Base-by-base conservation (phyloP, 345 rosid genomes). In the Camelina neglecta region DNA sequence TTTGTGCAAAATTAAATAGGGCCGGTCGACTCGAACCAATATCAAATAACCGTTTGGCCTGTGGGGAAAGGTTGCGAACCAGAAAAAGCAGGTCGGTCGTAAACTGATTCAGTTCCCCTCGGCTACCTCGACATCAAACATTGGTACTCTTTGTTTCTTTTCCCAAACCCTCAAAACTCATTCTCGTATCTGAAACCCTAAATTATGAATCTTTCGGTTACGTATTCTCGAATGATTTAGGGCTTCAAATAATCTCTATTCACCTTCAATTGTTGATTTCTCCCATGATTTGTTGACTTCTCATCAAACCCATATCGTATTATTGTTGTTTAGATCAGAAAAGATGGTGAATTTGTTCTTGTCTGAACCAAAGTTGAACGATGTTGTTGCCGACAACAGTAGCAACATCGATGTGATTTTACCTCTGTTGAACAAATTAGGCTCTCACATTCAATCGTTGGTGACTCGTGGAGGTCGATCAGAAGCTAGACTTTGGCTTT, bases 401-500 rank as follows among this genome's bases (percentile, higher is more conserved):
- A 84, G 77, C 39, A 72, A 72, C 44, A 44, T 72, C 57, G 67
- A 83, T 78, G 60, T 23, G 57, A 72, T 84, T 67, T 65, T 85
- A 8, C 77, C 84, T 42, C 88, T 80, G 71, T 79, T 92, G 70
- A 80, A 82, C 51, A 64, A 81, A 56, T 71, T 94, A 55, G 84
- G 82, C 39, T 81, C 90, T 10, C 83, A 82, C 56, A 59, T 94
- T 66, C 85, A 91, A 86, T 82, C 92, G 4, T 26, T 89, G 73
- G 83, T 85, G 36, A 75, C 82, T 8, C 71, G 77, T 23, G 92
- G 86, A 33, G 90, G 90, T 49, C 82, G 90, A 63, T 88, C 96
- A 12, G 98, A 90, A 83, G 89, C 98, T 78, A 90, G 87, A 7
- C 67, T 88, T n/a, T 93, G 97, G 97, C 91, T 93, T 21, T 86